phyloP scores from a whole-genome alignment of 1,284 basidiomycete species.

The Pholiota adiposa region DNA sequence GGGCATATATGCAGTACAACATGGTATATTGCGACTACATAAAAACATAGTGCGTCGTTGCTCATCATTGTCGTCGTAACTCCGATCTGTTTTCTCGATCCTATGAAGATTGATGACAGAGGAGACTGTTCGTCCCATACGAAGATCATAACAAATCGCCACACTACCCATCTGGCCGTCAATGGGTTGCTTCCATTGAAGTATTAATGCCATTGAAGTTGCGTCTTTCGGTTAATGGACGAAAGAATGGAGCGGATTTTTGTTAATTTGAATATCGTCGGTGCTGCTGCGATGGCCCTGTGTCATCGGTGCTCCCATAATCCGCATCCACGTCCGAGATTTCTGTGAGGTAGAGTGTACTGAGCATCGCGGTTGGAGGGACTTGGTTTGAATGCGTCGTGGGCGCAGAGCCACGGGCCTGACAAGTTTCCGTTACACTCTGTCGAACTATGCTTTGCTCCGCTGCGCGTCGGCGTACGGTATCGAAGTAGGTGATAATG shows the following conservation, averaged over 20 bases:
- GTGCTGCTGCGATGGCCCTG: neutral
- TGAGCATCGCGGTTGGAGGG: neutral
- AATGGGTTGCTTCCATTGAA: too few relatives aligned
- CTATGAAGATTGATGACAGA: too few relatives aligned
- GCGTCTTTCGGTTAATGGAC: too few relatives aligned
- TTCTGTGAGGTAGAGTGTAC: neutral
- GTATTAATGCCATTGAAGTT: too few relatives aligned
- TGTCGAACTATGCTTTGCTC: neutral
- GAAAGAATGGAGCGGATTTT: too few relatives aligned
- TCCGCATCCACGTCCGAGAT: neutral
- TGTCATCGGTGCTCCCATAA: neutral
- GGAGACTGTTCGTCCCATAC: too few relatives aligned
- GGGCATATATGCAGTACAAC: neutral
- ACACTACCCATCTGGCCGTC: too few relatives aligned
- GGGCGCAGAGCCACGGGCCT: neutral
- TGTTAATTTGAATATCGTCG: neutral
- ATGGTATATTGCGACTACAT: neutral
- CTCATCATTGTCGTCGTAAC: too few relatives aligned
- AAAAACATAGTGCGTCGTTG: too few relatives aligned
- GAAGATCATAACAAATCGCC: too few relatives aligned
- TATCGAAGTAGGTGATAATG: slow-evolving; percentile 6
- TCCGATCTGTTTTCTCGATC: too few relatives aligned
- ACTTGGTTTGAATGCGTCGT: neutral
- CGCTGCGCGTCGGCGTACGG: slow-evolving; percentile 1
- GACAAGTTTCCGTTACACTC: neutral